Conservation (phyloP, 176 grass and related monocot species). For the Rhynchospora pubera region DNA sequence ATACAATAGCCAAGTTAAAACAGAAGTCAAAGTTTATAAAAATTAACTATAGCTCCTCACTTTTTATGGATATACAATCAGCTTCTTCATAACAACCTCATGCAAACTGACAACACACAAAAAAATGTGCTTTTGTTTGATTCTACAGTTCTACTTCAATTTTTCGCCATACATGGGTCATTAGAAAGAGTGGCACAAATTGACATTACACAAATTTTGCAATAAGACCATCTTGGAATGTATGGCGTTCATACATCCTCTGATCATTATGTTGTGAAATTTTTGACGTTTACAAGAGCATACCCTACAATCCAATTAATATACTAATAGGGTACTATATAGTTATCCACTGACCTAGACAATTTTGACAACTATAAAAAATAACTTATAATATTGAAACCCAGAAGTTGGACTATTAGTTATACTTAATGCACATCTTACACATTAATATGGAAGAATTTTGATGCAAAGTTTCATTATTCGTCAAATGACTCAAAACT, state of each 20-base stretch:
- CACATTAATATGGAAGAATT: too few species aligned
- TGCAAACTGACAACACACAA: neutral
- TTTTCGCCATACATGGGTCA: neutral
- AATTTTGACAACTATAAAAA: too few species aligned
- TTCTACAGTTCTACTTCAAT: neutral
- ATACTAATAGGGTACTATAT: neutral
- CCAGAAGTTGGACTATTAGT: too few species aligned
- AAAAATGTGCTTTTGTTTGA: neutral
- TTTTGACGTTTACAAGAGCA: neutral
- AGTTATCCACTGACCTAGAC: too few species aligned
- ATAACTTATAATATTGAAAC: too few species aligned
- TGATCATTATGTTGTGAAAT: neutral
- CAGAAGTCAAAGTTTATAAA: neutral
- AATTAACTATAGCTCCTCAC: neutral
- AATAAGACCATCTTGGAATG: neutral
- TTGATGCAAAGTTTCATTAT: too few species aligned
- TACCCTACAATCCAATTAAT: neutral
- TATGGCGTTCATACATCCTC: neutral
- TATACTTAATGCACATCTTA: too few species aligned
- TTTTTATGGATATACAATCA: too few species aligned
- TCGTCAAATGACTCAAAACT: too few species aligned
- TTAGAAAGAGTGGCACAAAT: neutral
- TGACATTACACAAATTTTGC: neutral
- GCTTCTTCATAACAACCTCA: neutral
- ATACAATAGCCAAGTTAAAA: neutral